Evolutionary conservation across 2,329 filamentous ascomycete species (phyloP).

Genomic region (Clonostachys rhizophaga): DNA sequence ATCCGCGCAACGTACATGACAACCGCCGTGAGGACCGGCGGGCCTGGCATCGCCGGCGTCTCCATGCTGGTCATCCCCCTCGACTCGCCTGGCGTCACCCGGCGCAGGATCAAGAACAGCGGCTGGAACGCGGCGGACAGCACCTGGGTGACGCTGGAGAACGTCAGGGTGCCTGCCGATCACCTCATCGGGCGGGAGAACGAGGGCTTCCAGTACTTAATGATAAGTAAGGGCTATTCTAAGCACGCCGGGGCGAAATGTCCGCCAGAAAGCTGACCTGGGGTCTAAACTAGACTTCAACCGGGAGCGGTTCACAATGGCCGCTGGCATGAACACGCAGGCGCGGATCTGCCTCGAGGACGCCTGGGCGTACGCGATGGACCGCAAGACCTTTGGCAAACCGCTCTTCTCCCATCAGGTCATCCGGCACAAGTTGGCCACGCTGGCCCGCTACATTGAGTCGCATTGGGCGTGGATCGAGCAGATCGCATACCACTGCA

Average conservation of each 20-base stretch:
- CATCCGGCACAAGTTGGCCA: constrained; percentile 56
- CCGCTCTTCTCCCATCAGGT: constrained; percentile 53
- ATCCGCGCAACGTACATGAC: constrained; percentile 58
- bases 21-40: constrained; percentile 56
- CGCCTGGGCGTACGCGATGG: constrained; percentile 44
- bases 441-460: constrained; percentile 54
- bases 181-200: constrained; percentile 51
- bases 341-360: constrained; percentile 50
- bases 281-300: constrained; percentile 37
- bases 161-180: constrained; percentile 46
- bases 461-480: constrained; percentile 58
- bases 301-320: constrained; percentile 53
- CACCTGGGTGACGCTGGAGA: constrained; percentile 50
- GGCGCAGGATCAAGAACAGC: constrained; percentile 54
- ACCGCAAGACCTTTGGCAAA: constrained; percentile 52
- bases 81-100: constrained; percentile 38
- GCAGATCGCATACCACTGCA: constrained; percentile 50
- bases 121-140: constrained; percentile 63
- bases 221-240: constrained; percentile 30
- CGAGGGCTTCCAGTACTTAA: constrained; percentile 51
- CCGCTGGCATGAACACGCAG: constrained; percentile 50
- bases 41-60: constrained; percentile 44
- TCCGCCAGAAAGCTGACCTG: background rate
- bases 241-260: background rate
- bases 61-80: constrained; percentile 54